Conservation (phyloP, 208 protist genomes). For the Borovskyia barvae region DNA sequence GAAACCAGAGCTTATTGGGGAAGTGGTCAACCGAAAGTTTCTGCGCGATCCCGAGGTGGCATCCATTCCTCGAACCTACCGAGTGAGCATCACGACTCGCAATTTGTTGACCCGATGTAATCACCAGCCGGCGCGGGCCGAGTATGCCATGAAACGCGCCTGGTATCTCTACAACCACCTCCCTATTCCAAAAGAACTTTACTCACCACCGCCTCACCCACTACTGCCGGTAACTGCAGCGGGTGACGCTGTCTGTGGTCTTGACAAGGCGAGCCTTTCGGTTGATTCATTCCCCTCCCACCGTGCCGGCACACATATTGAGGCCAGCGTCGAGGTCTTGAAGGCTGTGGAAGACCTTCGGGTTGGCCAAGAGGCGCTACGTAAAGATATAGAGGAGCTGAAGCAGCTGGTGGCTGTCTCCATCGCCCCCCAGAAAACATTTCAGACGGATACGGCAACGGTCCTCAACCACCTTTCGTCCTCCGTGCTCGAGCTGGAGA, state of each 20-base stretch:
- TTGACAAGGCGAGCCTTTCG: too few species aligned
- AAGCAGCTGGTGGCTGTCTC: conserved; percentile 37
- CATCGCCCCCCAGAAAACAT: conserved; percentile 21
- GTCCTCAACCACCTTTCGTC: conserved; percentile 74
- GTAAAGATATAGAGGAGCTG: conserved; percentile 40
- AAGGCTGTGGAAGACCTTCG: conserved; percentile 44
- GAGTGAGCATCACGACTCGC: conserved; percentile 83
- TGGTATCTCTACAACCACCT: conserved; percentile 84
- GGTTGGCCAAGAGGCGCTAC: conserved; percentile 37
- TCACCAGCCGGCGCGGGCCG: conserved; percentile 69
- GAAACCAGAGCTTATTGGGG: conserved; percentile 43
- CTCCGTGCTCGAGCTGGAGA: conserved; percentile 69
- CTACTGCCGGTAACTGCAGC: too few species aligned
- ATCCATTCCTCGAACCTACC: conserved; percentile 57
- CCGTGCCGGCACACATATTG: too few species aligned
- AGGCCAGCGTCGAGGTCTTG: conserved; percentile 16
- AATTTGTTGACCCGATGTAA: conserved; percentile 86
- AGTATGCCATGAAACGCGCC: conserved; percentile 88
- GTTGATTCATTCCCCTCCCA: too few species aligned
- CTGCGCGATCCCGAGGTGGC: conserved; percentile 53
- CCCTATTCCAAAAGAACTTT: conserved; percentile 54
- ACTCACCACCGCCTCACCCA: conserved; percentile 29
- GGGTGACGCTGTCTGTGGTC: too few species aligned
- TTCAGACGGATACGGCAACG: conserved; percentile 61
- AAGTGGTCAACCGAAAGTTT: conserved; percentile 76